Evolutionary conservation across 306 rosid species (phyloP).

Genomic region (Vachellia collinsii): DNA sequence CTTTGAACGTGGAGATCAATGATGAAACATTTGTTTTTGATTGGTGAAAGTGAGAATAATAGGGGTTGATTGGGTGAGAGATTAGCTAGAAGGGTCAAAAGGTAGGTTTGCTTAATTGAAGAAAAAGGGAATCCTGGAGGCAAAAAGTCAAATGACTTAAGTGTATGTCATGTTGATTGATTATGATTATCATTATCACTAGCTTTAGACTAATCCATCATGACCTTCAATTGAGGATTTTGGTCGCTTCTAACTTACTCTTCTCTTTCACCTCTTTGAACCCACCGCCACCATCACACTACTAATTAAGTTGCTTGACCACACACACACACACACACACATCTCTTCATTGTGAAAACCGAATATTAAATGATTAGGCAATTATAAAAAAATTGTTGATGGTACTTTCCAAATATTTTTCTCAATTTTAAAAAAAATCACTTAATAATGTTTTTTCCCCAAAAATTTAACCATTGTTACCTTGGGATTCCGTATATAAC

Average conservation of each 20-base stretch:
- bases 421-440: background rate
- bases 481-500: background rate
- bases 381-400: background rate
- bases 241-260: constrained; percentile 41
- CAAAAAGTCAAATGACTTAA: constrained; percentile 35
- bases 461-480: background rate
- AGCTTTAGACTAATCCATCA: constrained; percentile 16
- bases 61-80: constrained; percentile 10
- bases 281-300: background rate
- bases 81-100: constrained; percentile 28
- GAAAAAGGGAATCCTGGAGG: constrained; percentile 36
- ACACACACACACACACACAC: too few relatives aligned
- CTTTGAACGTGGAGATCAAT: background rate
- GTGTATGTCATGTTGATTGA: constrained; percentile 22
- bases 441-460: background rate
- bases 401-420: background rate
- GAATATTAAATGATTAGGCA: background rate
- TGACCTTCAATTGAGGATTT: constrained; percentile 47
- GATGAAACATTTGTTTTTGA: background rate
- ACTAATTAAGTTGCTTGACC: background rate
- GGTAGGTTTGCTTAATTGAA: constrained; percentile 32
- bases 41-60: constrained; percentile 4
- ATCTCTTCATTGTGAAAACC: background rate
- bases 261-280: background rate
- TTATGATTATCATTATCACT: constrained; percentile 17